phyloP scores from a whole-genome alignment of 2,329 filamentous ascomycete genomes.

The Alternaria arbusti region DNA sequence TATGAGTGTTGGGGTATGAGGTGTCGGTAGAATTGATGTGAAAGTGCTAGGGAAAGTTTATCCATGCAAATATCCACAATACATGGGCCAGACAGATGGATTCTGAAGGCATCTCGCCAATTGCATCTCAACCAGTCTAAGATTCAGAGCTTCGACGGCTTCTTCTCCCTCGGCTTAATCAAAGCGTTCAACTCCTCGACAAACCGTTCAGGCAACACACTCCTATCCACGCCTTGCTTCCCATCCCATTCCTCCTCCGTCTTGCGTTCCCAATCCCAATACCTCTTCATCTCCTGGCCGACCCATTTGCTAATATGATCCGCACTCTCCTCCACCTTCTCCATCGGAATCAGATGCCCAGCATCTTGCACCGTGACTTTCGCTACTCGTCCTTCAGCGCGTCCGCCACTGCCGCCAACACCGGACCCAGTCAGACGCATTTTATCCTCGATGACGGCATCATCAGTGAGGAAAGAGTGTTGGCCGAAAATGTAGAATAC shows the following conservation, averaged over 20 bases:
- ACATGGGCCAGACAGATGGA: background rate
- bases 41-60: background rate
- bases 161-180: constrained; percentile 25
- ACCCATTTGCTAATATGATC: constrained; percentile 53
- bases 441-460: constrained; percentile 62
- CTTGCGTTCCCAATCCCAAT: constrained; percentile 41
- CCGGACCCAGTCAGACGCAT: constrained; percentile 69
- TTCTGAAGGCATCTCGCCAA: background rate
- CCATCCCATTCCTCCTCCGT: constrained; percentile 41
- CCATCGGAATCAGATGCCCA: constrained; percentile 86
- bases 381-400: constrained; percentile 68
- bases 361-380: constrained; percentile 67
- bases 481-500: constrained; percentile 69
- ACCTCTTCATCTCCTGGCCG: constrained; percentile 46
- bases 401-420: constrained; percentile 71
- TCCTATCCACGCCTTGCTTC: constrained; percentile 39
- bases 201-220: constrained; percentile 35
- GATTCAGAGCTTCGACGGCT: constrained; percentile 27
- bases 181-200: constrained; percentile 35
- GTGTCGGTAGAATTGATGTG: background rate
- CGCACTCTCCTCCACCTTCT: constrained; percentile 72
- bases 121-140: background rate
- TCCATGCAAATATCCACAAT: background rate
- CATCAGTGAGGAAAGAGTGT: constrained; percentile 61
- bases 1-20: background rate